A percentile compares a stretch with the other conserved stretches of the same genome.
phyloP scores from a whole-genome alignment of 108 stramenopile genomes.

The Phaeodactylum tricornutum region DNA sequence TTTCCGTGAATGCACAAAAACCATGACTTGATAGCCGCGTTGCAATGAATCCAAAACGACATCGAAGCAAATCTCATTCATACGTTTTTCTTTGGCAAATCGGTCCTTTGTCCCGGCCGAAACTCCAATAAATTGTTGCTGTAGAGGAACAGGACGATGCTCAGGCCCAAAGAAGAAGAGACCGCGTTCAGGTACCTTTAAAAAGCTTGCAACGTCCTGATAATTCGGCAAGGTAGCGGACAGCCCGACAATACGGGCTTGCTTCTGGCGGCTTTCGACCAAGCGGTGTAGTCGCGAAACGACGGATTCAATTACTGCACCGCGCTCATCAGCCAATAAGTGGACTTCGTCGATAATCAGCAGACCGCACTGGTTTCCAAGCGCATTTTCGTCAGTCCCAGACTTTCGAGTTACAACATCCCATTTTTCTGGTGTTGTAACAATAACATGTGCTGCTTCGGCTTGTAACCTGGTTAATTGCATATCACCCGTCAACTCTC shows the following conservation, averaged over 20 bases:
- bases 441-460: constrained; percentile 84
- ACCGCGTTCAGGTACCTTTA: constrained; percentile 71
- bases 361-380: constrained; percentile 87
- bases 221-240: constrained; percentile 98
- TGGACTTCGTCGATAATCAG: constrained; percentile 98
- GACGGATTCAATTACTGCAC: constrained; percentile 97
- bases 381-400: constrained; percentile 73
- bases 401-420: constrained; percentile 84
- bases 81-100: constrained; percentile 66
- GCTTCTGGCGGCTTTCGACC: constrained; percentile 88
- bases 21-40: constrained; percentile 97
- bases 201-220: constrained; percentile 77
- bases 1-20: constrained; percentile 98
- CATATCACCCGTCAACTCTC: constrained; percentile 98
- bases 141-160: constrained; percentile 96
- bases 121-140: constrained; percentile 94
- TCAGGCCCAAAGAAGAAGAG: constrained; percentile 96
- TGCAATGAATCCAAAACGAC: constrained; percentile 77
- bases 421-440: constrained; percentile 95
- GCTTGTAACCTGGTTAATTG: constrained; percentile 92
- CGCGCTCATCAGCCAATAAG: constrained; percentile 96
- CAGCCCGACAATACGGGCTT: constrained; percentile 95
- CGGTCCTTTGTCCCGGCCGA: constrained; percentile 27
- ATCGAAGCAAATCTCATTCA: constrained; percentile 92
- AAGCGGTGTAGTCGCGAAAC: constrained; percentile 92